Percentiles rank a stretch among this genome's conserved stretches.
phyloP scores from a whole-genome alignment of 2,329 filamentous ascomycete genomes.

The Xylariaceae sp. region DNA sequence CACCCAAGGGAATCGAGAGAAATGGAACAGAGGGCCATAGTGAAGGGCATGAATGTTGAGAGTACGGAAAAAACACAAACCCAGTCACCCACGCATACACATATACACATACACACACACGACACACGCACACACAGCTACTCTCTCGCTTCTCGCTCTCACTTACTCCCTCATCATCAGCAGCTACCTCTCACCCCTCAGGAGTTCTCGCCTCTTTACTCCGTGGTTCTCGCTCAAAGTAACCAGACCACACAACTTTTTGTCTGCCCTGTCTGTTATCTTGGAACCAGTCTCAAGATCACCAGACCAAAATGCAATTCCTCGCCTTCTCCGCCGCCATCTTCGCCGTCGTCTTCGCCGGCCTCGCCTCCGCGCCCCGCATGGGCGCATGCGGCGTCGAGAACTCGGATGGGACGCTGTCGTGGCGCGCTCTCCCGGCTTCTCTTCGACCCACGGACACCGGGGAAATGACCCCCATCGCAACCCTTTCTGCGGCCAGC shows the following conservation, averaged over 20 bases:
- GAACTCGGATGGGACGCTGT: constrained; percentile 14
- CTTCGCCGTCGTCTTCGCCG: constrained; percentile 20
- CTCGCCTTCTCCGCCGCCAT: constrained; percentile 14
- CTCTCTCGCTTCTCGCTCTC: too few species aligned
- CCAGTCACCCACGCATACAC: too few species aligned
- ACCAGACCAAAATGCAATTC: constrained; percentile 14
- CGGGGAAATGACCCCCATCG: constrained; percentile 16
- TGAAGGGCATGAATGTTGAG: too few species aligned
- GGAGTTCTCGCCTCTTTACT: too few species aligned
- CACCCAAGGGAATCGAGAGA: too few species aligned
- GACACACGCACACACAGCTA: too few species aligned
- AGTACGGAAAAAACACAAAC: too few species aligned
- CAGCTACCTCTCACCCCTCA: too few species aligned
- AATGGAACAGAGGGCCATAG: too few species aligned
- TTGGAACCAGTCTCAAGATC: not conserved
- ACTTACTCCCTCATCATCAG: too few species aligned
- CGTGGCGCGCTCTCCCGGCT: constrained; percentile 9
- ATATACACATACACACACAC: too few species aligned
- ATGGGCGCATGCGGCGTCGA: constrained; percentile 17
- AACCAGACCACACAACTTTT: not conserved
- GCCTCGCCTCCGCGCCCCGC: constrained; percentile 34
- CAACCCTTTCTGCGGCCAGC: constrained; percentile 17
- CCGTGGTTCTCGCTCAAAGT: constrained; percentile 2
- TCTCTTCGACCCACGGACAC: constrained; percentile 13
- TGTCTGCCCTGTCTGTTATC: not conserved